Conservation (phyloP, 495 filamentous ascomycete genomes). For the Immersiella caudata region DNA sequence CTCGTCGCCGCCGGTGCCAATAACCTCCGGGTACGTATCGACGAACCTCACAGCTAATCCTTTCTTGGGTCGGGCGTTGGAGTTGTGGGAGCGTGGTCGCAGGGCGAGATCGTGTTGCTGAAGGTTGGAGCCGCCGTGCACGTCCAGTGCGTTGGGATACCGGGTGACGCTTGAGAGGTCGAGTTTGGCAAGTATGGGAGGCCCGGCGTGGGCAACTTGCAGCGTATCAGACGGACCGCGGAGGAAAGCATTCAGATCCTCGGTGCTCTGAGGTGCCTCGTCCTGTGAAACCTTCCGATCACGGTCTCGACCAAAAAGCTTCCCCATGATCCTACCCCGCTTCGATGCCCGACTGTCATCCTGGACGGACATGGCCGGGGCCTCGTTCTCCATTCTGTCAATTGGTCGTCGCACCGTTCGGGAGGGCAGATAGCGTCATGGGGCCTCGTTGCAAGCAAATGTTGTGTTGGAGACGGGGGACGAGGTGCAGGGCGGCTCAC, state of each 20-base stretch:
- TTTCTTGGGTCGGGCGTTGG: slow-evolving; percentile 46
- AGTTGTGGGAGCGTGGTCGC: slow-evolving; percentile 38
- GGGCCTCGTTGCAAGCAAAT: slow-evolving; percentile 8
- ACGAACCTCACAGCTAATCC: slow-evolving; percentile 73
- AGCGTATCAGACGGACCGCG: slow-evolving; percentile 46
- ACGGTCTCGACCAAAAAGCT: slow-evolving; percentile 47
- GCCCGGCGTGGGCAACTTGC: slow-evolving; percentile 43
- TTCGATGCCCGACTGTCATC: slow-evolving; percentile 42
- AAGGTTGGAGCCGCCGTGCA: slow-evolving; percentile 31
- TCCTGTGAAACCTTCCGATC: slow-evolving; percentile 46
- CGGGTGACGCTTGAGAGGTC: slow-evolving; percentile 50
- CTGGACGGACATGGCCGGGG: slow-evolving; percentile 35
- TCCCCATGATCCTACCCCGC: slow-evolving; percentile 53
- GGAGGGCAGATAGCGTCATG: slow-evolving; percentile 31
- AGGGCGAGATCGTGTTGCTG: slow-evolving; percentile 35
- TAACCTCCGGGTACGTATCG: slow-evolving; percentile 68
- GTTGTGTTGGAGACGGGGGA: slow-evolving; percentile 1
- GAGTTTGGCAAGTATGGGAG: slow-evolving; percentile 48
- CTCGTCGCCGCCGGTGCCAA: slow-evolving; percentile 88
- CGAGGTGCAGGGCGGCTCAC: slow-evolving; percentile 3
- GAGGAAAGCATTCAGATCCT: slow-evolving; percentile 50
- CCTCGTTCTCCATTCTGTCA: slow-evolving; percentile 50
- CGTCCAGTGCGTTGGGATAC: slow-evolving; percentile 46
- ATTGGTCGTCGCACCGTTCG: slow-evolving; percentile 21
- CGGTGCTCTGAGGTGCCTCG: slow-evolving; percentile 35